phyloP scores from a whole-genome alignment of 2,329 filamentous ascomycete species.

The Aspergillus transmontanensis region DNA sequence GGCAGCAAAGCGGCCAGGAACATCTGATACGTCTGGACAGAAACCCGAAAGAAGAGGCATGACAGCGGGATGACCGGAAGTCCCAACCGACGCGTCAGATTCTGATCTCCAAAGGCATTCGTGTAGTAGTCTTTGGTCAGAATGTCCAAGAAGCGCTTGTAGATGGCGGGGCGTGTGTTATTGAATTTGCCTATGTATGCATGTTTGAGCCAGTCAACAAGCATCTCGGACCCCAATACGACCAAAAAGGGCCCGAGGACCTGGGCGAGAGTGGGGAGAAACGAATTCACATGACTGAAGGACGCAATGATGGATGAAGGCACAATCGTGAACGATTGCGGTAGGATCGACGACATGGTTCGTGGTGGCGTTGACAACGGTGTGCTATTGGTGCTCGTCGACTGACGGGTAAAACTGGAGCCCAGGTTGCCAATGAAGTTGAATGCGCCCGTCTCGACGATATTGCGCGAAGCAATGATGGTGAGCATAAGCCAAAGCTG shows the following conservation, averaged over 20 bases:
- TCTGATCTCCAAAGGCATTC: constrained; percentile 88
- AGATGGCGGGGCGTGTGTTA: constrained; percentile 88
- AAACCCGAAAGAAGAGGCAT: constrained; percentile 91
- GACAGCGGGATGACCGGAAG: constrained; percentile 89
- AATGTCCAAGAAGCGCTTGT: constrained; percentile 87
- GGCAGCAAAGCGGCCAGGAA: constrained; percentile 87
- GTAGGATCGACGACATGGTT: constrained; percentile 71
- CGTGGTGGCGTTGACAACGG: constrained; percentile 59
- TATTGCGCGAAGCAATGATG: constrained; percentile 93
- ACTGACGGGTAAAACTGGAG: constrained; percentile 32
- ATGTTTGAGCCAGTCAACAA: constrained; percentile 96
- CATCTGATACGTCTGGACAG: constrained; percentile 97
- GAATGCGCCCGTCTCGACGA: constrained; percentile 90
- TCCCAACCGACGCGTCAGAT: constrained; percentile 84
- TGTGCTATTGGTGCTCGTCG: constrained; percentile 49
- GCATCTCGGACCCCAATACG: constrained; percentile 92
- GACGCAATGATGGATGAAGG: constrained; percentile 58
- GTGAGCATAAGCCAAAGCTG: constrained; percentile 97
- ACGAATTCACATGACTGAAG: constrained; percentile 45
- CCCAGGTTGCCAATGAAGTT: constrained; percentile 53
- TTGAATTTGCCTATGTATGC: constrained; percentile 99
- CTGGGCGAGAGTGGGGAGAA: constrained; percentile 62
- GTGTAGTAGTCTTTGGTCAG: constrained; percentile 98
- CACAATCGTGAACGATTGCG: constrained; percentile 81
- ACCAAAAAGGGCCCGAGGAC: constrained; percentile 91